phyloP scores from a whole-genome alignment of 345 rosid genomes.

The Rhizophora apiculata region DNA sequence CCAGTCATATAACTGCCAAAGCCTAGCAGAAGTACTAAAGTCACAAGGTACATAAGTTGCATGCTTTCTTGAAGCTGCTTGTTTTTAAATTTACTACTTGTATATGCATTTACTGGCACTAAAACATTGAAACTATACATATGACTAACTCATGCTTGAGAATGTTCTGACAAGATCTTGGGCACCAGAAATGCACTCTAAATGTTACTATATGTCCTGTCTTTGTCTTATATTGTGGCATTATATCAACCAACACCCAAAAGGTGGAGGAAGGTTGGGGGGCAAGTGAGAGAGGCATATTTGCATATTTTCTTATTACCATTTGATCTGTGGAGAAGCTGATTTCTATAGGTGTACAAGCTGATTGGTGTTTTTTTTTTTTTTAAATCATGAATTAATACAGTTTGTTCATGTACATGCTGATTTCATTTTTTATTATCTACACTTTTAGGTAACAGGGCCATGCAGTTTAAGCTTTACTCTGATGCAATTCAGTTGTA shows the following conservation, averaged over 20 bases:
- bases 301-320: not conserved
- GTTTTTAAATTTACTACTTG: not conserved
- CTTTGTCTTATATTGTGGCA: not conserved
- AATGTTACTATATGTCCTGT: not conserved
- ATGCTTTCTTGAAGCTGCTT: conserved; percentile 5
- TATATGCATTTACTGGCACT: not conserved
- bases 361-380: too few species aligned
- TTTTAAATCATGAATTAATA: too few species aligned
- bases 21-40: conserved; percentile 68
- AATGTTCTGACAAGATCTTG: conserved; percentile 5
- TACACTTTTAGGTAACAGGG: conserved; percentile 69
- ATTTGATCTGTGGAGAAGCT: conserved; percentile 8
- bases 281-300: not conserved
- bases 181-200: not conserved
- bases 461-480: conserved; percentile 67
- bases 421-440: conserved; percentile 2
- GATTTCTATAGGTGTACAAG: too few species aligned
- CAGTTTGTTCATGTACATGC: too few species aligned
- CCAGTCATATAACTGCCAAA: conserved; percentile 42
- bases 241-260: too few species aligned
- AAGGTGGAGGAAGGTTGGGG: too few species aligned
- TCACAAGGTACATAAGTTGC: conserved; percentile 54
- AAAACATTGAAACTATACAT: too few species aligned
- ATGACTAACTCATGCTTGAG: not conserved
- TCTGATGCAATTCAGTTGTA: conserved; percentile 68